Evolutionary conservation across 805 yeast species (phyloP), one percentile per base, ranked within the genome.

Genomic region (Hanseniaspora nectarophila): DNA sequence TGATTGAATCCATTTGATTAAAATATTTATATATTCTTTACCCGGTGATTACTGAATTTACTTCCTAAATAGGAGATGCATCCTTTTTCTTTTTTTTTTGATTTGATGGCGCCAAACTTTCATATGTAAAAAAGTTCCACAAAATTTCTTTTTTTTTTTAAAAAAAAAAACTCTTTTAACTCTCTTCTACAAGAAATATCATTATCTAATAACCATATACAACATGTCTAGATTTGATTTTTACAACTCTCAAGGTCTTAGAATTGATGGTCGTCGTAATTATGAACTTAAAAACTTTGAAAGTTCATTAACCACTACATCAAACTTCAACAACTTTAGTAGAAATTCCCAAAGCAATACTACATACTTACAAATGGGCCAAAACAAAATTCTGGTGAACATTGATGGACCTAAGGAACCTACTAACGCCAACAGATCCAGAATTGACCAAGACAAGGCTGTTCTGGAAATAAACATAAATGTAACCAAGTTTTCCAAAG

Each of bases 331-430:
- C 43, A 51, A 51, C 18, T 45, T 45, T 38, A 87, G 87, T 61
- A 88, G 97, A 1, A 97, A 89, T 61, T 87, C 95, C 5, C 78
- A 75, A 58, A 97, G 90, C 67, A 98, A 97, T 6, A 89, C 97
- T 1, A 80, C 97, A 2, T 83, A 82, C 58, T 80, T 92, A 20
- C 92, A 89, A 65, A 94, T 84, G 67, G 98, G 98, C 29, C 85
- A 86, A 57, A 80, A 96, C 43, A 86, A 87, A 64, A 84, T 88
- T 21, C 76, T 88, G 28, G 86, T 96, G 58, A 73, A 81, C 58
- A 87, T 90, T 2, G 77, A 77, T 55, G 98, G 98, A 0, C 98
- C 98, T 2, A 79, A 76, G 70, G 97, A 90, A 61, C 95, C 95
- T 1, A 31, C 33, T 2, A 46, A 28, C n/a, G 67, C 72, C 7